Conservation (phyloP, 2,329 filamentous ascomycete genomes). For the Aspergillus nomiae region DNA sequence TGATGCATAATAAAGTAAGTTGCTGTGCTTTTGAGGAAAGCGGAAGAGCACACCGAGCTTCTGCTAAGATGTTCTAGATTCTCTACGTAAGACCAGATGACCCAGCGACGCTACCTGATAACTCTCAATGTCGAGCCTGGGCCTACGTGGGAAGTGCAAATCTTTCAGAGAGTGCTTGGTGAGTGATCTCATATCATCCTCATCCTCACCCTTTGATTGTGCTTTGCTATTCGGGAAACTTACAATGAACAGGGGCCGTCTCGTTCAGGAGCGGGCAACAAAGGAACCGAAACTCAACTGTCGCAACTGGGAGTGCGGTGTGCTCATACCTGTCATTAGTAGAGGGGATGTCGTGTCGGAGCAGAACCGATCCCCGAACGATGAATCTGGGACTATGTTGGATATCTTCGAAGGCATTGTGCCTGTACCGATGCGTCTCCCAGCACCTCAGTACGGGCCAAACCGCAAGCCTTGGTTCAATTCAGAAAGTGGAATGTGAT, state of each 20-base stretch:
- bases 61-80: constrained; percentile 27
- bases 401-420: constrained; percentile 41
- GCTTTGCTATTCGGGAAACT: neutral
- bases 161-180: constrained; percentile 91
- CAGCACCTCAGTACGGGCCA: constrained; percentile 27
- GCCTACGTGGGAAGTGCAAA: constrained; percentile 90
- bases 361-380: neutral
- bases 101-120: constrained; percentile 24
- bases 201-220: neutral
- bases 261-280: constrained; percentile 69
- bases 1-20: constrained; percentile 87
- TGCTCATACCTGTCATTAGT: constrained; percentile 65
- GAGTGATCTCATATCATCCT: constrained; percentile 37
- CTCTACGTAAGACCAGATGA: constrained; percentile 35
- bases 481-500: constrained; percentile 13
- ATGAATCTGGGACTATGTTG: constrained; percentile 17
- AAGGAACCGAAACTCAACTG: constrained; percentile 75
- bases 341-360: constrained; percentile 14
- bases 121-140: constrained; percentile 59
- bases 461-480: constrained; percentile 29
- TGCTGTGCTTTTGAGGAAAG: neutral
- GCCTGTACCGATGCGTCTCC: constrained; percentile 49
- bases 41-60: neutral
- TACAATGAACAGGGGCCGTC: constrained; percentile 65
- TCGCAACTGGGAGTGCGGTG: constrained; percentile 95